Percentiles rank a stretch among this genome's conserved stretches.
phyloP scores from a whole-genome alignment of 495 filamentous ascomycete species.

The Neurospora hispaniola region DNA sequence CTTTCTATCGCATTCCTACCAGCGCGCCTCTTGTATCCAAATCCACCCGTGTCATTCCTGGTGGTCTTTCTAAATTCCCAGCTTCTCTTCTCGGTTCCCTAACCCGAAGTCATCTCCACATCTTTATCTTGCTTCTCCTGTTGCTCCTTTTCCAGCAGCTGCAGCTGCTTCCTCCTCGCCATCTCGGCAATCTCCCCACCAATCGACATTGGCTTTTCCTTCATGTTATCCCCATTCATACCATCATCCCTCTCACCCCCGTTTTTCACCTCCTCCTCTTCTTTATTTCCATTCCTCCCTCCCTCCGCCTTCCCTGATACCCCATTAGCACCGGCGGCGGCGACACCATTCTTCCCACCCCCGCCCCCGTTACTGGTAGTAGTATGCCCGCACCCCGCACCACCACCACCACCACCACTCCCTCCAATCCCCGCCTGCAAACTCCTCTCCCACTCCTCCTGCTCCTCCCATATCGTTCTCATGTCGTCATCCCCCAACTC shows the following conservation, averaged over 20 bases:
- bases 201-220: background rate
- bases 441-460: constrained; percentile 37
- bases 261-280: background rate
- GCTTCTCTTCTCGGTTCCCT: background rate
- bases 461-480: constrained; percentile 61
- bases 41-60: background rate
- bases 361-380: no score
- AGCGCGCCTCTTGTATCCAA: background rate
- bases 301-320: background rate
- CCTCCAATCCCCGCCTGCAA: constrained; percentile 3
- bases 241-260: background rate
- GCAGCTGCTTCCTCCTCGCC: background rate
- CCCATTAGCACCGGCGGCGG: background rate
- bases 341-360: no score
- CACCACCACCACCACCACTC: constrained; percentile 7
- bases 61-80: background rate
- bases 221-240: background rate
- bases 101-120: background rate
- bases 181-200: background rate
- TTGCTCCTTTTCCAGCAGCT: background rate
- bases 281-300: background rate
- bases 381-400: background rate
- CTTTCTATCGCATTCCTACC: background rate
- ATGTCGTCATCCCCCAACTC: constrained; percentile 79
- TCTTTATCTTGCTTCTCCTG: background rate